Evolutionary conservation across 345 rosid species (phyloP).

Genomic region (Boechera retrofracta): DNA sequence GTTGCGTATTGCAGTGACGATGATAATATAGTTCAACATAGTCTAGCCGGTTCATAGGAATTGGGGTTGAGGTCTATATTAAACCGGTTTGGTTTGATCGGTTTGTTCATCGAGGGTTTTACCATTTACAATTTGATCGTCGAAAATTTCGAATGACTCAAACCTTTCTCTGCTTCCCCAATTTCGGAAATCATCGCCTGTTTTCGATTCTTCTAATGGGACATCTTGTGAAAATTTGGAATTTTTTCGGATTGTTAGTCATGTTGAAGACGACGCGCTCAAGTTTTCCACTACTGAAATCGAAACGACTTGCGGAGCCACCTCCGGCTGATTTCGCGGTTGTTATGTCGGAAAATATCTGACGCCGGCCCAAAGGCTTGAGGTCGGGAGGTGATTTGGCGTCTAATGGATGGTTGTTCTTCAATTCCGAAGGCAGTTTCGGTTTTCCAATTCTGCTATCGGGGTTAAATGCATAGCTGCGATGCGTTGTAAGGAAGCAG

Average conservation of each 20-base stretch:
- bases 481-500: neutral
- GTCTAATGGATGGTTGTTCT: conserved; percentile 6
- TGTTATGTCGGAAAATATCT: no score
- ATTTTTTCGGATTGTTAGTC: neutral
- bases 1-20: neutral
- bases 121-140: neutral
- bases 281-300: neutral
- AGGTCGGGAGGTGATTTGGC: neutral
- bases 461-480: neutral
- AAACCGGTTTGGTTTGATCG: neutral
- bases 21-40: neutral
- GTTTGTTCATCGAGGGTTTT: neutral
- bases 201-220: neutral
- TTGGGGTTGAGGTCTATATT: neutral
- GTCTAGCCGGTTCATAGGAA: neutral
- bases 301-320: neutral
- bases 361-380: neutral
- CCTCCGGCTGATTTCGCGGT: neutral
- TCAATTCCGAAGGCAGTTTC: neutral
- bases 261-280: neutral
- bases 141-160: neutral
- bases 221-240: neutral
- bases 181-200: neutral
- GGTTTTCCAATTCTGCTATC: neutral
- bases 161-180: neutral